Base-by-base conservation (phyloP, 208 protist genomes). In the Porcisia hertigi region DNA sequence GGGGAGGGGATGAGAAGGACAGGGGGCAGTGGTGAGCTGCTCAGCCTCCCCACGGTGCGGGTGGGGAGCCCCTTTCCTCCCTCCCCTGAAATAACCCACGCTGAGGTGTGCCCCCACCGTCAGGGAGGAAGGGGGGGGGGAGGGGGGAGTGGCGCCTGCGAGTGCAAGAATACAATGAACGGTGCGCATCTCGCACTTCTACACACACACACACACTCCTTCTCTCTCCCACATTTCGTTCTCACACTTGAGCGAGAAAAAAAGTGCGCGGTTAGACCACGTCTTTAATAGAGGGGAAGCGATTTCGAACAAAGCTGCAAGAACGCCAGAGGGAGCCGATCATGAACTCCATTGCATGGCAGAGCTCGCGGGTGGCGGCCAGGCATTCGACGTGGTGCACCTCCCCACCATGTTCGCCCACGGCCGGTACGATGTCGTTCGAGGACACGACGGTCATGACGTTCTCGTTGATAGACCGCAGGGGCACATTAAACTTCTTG, bases 301-400 rank as follows among this genome's bases (percentile, higher is more conserved):
- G 77, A 20, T 79, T 66, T n/a, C 89, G 89, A 62, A 94, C 70
- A 18, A 84, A 86, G 53, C 80, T 83, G 76, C 92, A 96, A 30
- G 88, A 88, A 14, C 85, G 87, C 88, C 92, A 96, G 36, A 96
- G 81, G 4, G 86, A 82, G 69, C 88, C 89, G 20, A 94, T 83
- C 34, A 92, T 84, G 80, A 88, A 92, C 75, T 96, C 88, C 83
- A 94, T 88, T 25, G 92, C 92, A 63, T 96, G 92, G 79, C 92
- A 96, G 55, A 92, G 77, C 75, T 96, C 92, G 9, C 83, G 84
- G 34, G 82, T 89, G 69, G 62, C 70, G n/a, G 88, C 86, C 3
- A 92, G 75, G 67, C 92, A 96, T 71, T 94, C 85, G 18, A 94
- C 70, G 71, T 93, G 86, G 59, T 94, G 92, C 76, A 94, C 75